A percentile compares a stretch with the other conserved stretches of the same genome.
phyloP scores from a whole-genome alignment of 495 filamentous ascomycete species.

The Hypoxylon cercidicola region DNA sequence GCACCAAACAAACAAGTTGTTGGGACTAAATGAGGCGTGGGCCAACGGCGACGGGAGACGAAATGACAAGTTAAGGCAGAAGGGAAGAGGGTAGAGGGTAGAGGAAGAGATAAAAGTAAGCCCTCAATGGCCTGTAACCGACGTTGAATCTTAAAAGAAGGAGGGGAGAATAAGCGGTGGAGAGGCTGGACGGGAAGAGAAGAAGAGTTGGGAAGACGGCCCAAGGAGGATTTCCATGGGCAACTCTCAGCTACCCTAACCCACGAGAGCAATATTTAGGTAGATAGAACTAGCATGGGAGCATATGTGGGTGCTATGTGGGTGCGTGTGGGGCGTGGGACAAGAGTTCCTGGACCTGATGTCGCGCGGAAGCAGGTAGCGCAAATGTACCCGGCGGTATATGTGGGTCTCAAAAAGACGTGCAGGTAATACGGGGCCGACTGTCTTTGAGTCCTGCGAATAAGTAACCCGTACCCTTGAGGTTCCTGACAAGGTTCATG shows the following conservation, averaged over 20 bases:
- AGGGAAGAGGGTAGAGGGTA: not conserved
- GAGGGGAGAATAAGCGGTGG: conserved; percentile 46
- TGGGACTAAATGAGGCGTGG: not conserved
- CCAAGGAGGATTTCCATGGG: conserved; percentile 49
- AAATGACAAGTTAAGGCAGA: not conserved
- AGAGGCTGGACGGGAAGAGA: conserved; percentile 48
- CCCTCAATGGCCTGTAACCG: conserved; percentile 24
- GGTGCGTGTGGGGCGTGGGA: conserved; percentile 43
- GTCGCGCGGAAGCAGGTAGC: conserved; percentile 38
- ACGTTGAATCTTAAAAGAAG: conserved; percentile 21
- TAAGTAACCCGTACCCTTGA: conserved; percentile 20
- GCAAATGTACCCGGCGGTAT: conserved; percentile 38
- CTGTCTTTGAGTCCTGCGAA: conserved; percentile 29
- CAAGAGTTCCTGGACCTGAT: conserved; percentile 48
- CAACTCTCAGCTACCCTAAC: conserved; percentile 50
- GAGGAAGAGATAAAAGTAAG: conserved; percentile 19
- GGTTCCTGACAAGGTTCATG: not conserved
- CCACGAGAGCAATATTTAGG: conserved; percentile 44
- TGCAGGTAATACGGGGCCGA: conserved; percentile 37
- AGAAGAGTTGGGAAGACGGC: conserved; percentile 47
- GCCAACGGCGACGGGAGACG: not conserved
- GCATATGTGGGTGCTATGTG: conserved; percentile 8
- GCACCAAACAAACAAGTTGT: conserved; percentile 18
- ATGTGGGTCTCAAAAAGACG: conserved; percentile 26
- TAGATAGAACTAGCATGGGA: conserved; percentile 48